Base-by-base conservation (phyloP, 2,329 filamentous ascomycete genomes). In the Chaetomiaceae sp. region DNA sequence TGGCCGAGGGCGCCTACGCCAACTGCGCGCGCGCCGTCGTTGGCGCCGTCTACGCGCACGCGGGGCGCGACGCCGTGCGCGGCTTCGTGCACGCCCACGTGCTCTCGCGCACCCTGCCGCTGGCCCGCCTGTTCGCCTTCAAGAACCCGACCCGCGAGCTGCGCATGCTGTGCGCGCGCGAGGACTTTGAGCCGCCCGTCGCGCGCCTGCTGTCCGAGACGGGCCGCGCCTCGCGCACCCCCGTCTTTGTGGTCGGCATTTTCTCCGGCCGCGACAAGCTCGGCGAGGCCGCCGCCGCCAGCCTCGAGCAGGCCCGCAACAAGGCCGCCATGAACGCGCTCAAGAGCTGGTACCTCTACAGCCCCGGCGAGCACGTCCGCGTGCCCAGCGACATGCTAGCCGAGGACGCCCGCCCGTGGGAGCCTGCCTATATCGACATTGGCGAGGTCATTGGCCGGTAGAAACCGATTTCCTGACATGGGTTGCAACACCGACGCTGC, bases 311-410 rank as follows among this genome's bases (percentile, higher is more conserved):
- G 59, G 91, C 86, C 26, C 80, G 88, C 53, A 75, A 79, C 53
- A 79, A 87, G 64, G 93, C 93, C 17, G 81, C 87, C 30, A 90
- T 94, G 60, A 83, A 85, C 53, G 83, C 89, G 15, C 73, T 98
- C 61, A 95, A 95, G 74, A 76, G 84, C 6, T 98, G 93, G 93
- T 98, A 98, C 67, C 73, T 98, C 43, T 98, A 98, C 72, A 90
- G 83, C 64, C 91, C 93, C 22, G 73, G 76, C 46, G 69, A 73
- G 56, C 69, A 79, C 53, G 76, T 81, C 40, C 74, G 76, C 48
- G 72, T 88, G 51, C 84, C 84, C 19, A 87, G 84, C 62, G 81
- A 86, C 53, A 84, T 78, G 70, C 74, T 85, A 56, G 71, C 75
- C 44, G 72, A 79, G 53, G 75, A 72, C 38, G 78, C 80, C 35